Evolutionary conservation across 1,284 basidiomycete genomes (phyloP).

Genomic region (Austroboletus niveus): DNA sequence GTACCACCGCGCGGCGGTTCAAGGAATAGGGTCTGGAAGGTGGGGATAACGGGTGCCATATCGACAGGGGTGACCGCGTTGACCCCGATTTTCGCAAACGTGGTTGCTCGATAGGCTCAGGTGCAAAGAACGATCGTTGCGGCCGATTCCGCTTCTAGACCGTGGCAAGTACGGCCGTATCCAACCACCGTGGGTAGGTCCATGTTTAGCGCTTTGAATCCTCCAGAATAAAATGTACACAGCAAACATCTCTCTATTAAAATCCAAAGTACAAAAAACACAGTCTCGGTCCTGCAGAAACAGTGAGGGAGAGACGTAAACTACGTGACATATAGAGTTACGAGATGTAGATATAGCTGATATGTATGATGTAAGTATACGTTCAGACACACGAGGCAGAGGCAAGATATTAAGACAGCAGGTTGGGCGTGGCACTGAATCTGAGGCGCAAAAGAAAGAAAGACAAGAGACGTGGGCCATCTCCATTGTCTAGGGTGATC

Average conservation of each 20-base stretch:
- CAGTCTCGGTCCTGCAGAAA: constrained; percentile 1
- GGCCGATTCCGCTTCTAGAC: no score
- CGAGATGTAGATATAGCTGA: constrained; percentile 22
- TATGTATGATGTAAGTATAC: constrained; percentile 23
- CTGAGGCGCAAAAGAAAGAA: not conserved
- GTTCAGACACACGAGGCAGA: constrained; percentile 4
- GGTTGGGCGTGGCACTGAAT: constrained; percentile 7
- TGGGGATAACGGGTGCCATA: no score
- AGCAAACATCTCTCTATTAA: not conserved
- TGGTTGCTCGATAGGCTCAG: no score
- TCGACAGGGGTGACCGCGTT: no score
- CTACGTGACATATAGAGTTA: constrained; percentile 27
- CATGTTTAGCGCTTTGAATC: not conserved
- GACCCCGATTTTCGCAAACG: no score
- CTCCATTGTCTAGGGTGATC: constrained; percentile 19
- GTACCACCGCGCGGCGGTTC: no score
- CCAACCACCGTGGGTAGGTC: no score
- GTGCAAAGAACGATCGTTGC: no score
- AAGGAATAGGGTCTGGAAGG: no score
- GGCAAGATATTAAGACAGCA: constrained; percentile 28
- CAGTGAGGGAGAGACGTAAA: constrained; percentile 3
- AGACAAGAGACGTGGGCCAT: constrained; percentile 3
- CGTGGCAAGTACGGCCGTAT: no score
- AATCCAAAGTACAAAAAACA: not conserved
- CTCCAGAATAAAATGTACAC: constrained; percentile 1